Conservation (phyloP, 2,329 filamentous ascomycete species). For the Sporothrix humicola region DNA sequence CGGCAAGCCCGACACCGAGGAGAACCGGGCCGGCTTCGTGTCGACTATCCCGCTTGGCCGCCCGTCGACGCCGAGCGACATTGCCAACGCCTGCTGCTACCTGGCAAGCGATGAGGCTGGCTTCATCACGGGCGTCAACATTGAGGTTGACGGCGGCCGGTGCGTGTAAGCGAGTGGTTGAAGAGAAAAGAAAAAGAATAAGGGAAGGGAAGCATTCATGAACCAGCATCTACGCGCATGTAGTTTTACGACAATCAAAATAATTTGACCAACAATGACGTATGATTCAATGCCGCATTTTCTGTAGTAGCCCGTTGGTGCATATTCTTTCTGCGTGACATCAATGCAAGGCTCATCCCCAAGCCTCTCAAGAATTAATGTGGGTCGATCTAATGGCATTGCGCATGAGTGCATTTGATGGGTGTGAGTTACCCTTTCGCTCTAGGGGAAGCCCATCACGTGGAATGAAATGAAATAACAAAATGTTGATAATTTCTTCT, state of each 20-base stretch:
- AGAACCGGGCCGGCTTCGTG: slow-evolving; percentile 62
- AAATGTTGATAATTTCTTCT: no score
- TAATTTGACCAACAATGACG: neutral
- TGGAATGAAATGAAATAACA: no score
- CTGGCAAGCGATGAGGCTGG: slow-evolving; percentile 72
- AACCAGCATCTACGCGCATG: slow-evolving; percentile 11
- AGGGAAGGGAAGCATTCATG: neutral
- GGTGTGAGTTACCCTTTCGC: no score
- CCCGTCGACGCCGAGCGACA: slow-evolving; percentile 64
- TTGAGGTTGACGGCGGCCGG: slow-evolving; percentile 56
- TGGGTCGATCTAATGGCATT: no score
- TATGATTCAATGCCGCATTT: neutral
- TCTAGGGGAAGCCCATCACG: no score
- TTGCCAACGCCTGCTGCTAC: slow-evolving; percentile 73
- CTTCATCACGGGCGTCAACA: slow-evolving; percentile 74
- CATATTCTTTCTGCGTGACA: no score
- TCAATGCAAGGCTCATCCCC: no score
- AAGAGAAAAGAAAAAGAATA: neutral
- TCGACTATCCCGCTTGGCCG: slow-evolving; percentile 61
- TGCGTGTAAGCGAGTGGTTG: slow-evolving; percentile 29
- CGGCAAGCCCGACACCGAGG: slow-evolving; percentile 66
- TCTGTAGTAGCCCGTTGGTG: no score
- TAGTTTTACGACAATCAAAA: neutral
- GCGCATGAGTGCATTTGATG: no score
- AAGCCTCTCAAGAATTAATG: no score